These are phyloP conservation scores for Scedosporium dehoogii DNA, from an alignment of 2,329 filamentous ascomycete species.

Conservation along the genomic window DNA sequence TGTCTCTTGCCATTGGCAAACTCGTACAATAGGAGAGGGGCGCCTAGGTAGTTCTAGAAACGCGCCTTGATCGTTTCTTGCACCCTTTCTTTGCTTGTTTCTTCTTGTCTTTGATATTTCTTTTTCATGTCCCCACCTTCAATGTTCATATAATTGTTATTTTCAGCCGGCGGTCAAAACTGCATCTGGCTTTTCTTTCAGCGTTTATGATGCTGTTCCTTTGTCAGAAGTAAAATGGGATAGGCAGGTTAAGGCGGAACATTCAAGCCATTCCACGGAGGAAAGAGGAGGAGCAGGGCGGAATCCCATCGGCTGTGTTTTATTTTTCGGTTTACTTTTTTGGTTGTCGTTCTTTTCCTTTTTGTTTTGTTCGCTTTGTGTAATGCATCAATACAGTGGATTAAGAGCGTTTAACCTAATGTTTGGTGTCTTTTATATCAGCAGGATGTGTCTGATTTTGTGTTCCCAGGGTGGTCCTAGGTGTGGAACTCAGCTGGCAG, in stretches of 20 bases:
- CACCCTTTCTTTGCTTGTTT: background rate
- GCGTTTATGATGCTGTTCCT: background rate
- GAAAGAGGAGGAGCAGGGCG: no score
- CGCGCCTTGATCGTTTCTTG: background rate
- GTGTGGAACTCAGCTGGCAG: background rate
- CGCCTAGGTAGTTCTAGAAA: no score
- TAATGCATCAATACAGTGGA: background rate
- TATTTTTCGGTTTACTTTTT: background rate
- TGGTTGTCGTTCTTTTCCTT: background rate
- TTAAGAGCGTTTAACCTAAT: background rate
- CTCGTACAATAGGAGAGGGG: no score
- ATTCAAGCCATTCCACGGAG: background rate
- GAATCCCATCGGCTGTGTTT: background rate
- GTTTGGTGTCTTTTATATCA: background rate
- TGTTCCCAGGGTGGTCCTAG: conserved; percentile 1
- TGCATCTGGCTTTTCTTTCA: no score
- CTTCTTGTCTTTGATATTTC: background rate
- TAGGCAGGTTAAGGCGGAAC: background rate
- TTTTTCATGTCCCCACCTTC: background rate
- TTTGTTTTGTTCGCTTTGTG: background rate
- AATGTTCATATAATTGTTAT: background rate
- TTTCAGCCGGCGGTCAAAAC: no score
- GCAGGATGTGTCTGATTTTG: background rate
- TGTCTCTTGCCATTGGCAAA: no score
- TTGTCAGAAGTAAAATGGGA: background rate